Conservation (phyloP, 345 rosid species). For the Hypericum androsaemum region DNA sequence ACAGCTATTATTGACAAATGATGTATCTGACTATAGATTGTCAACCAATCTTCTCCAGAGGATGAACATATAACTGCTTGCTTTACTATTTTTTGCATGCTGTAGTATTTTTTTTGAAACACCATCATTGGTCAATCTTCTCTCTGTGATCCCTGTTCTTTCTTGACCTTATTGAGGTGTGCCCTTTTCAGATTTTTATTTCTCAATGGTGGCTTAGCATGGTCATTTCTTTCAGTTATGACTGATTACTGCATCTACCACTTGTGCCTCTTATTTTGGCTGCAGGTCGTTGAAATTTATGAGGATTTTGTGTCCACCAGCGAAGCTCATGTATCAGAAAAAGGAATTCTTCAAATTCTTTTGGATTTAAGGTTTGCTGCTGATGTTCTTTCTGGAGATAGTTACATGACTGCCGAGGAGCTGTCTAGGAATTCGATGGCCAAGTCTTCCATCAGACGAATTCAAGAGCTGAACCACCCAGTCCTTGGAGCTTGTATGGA, state of each 20-base stretch:
- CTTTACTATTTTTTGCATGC: too few species aligned
- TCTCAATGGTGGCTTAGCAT: neutral
- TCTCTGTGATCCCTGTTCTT: too few species aligned
- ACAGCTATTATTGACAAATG: too few species aligned
- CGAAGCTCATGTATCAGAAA: slow-evolving; percentile 80
- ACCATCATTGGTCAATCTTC: too few species aligned
- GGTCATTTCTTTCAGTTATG: neutral
- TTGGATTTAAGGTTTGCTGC: slow-evolving; percentile 79
- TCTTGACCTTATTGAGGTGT: too few species aligned
- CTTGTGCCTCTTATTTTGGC: neutral
- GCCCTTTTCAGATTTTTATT: neutral
- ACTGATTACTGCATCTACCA: neutral
- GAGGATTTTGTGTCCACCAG: slow-evolving; percentile 57
- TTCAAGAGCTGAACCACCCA: slow-evolving; percentile 53
- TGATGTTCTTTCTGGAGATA: slow-evolving; percentile 81
- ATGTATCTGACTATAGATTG: too few species aligned
- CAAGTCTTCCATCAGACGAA: slow-evolving; percentile 51
- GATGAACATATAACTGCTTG: too few species aligned
- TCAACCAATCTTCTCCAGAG: too few species aligned
- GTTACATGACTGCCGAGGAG: slow-evolving; percentile 37
- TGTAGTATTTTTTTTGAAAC: too few species aligned
- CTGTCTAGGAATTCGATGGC: slow-evolving; percentile 38
- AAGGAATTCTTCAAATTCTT: slow-evolving; percentile 80
- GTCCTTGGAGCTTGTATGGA: slow-evolving; percentile 41
- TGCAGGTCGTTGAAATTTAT: slow-evolving; percentile 66